Percentiles rank a stretch among this genome's conserved stretches.
phyloP scores from a whole-genome alignment of 2,329 filamentous ascomycete species.

The Nectriaceae sp. region DNA sequence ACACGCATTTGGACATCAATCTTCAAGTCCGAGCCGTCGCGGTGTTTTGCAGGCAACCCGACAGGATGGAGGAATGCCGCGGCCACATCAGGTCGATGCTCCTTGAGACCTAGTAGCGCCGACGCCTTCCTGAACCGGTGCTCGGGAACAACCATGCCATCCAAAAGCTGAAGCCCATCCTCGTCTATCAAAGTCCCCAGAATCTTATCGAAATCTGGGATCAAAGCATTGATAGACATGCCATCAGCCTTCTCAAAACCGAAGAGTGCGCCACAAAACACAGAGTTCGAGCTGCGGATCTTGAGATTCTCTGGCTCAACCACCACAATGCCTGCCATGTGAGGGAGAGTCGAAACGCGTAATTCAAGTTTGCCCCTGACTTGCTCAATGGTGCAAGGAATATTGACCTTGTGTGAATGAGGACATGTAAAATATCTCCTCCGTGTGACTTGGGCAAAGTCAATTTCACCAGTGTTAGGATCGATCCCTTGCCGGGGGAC shows the following conservation, averaged over 20 bases:
- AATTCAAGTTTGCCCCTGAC: slow-evolving; percentile 70
- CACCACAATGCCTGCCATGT: slow-evolving; percentile 96
- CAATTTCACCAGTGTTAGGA: slow-evolving; percentile 70
- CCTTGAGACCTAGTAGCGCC: slow-evolving; percentile 78
- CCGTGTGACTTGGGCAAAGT: slow-evolving; percentile 73
- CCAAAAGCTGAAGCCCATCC: slow-evolving; percentile 78
- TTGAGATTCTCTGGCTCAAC: slow-evolving; percentile 76
- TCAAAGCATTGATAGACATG: slow-evolving; percentile 73
- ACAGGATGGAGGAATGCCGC: slow-evolving; percentile 81
- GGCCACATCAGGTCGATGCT: slow-evolving; percentile 77
- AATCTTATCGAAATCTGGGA: slow-evolving; percentile 86
- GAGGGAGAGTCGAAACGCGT: slow-evolving; percentile 89
- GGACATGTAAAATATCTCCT: slow-evolving; percentile 83
- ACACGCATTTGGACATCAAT: slow-evolving; percentile 97
- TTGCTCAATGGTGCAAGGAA: slow-evolving; percentile 81
- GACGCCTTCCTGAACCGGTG: slow-evolving; percentile 91
- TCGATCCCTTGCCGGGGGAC: slow-evolving; percentile 77
- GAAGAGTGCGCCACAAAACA: slow-evolving; percentile 91
- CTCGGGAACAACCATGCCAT: slow-evolving; percentile 96
- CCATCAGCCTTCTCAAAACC: slow-evolving; percentile 85
- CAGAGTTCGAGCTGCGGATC: slow-evolving; percentile 91
- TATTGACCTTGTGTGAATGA: slow-evolving; percentile 74
- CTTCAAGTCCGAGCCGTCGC: slow-evolving; percentile 88
- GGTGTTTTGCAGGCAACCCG: slow-evolving; percentile 81
- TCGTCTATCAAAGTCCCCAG: slow-evolving; percentile 81